Conservation (phyloP, 2,329 filamentous ascomycete species). For the Didymella keratinophila region DNA sequence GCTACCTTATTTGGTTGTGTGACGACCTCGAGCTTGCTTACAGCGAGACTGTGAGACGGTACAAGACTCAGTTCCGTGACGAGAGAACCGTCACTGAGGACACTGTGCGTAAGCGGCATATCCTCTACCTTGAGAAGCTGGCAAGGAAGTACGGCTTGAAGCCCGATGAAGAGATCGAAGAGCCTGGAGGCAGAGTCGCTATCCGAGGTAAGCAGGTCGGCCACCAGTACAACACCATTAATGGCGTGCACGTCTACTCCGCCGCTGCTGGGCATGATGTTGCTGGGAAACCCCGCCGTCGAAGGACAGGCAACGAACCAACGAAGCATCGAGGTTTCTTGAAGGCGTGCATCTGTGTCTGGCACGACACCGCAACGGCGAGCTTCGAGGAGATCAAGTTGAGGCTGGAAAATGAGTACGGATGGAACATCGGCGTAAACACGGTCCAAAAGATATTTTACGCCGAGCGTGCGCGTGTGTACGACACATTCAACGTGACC, state of each 20-base stretch:
- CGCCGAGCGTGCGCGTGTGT: slow-evolving; percentile 16
- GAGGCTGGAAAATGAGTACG: slow-evolving; percentile 20
- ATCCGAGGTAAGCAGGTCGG: slow-evolving; percentile 20
- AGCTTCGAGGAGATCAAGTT: slow-evolving; percentile 23
- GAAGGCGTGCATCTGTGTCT: slow-evolving; percentile 28
- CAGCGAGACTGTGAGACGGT: slow-evolving; percentile 14
- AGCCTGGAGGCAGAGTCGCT: slow-evolving; percentile 9
- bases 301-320: background rate
- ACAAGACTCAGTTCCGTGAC: slow-evolving; percentile 17
- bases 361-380: slow-evolving; percentile 20
- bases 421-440: slow-evolving; percentile 22
- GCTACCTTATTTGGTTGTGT: slow-evolving; percentile 26
- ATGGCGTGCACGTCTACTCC: slow-evolving; percentile 2
- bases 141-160: slow-evolving; percentile 21
- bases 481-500: slow-evolving; percentile 7
- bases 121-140: slow-evolving; percentile 3
- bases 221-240: slow-evolving; percentile 10
- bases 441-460: slow-evolving; percentile 28
- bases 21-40: slow-evolving; percentile 25
- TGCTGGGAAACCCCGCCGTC: background rate
- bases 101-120: slow-evolving; percentile 27
- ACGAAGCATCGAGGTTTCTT: slow-evolving; percentile 11
- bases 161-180: slow-evolving; percentile 10
- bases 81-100: slow-evolving; percentile 19
- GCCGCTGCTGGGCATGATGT: background rate